Percentiles rank a stretch among this genome's conserved stretches.
Evolutionary conservation across 1,139 yeast genomes (phyloP).

Genomic region (Scheffersomyces illinoinensis): DNA sequence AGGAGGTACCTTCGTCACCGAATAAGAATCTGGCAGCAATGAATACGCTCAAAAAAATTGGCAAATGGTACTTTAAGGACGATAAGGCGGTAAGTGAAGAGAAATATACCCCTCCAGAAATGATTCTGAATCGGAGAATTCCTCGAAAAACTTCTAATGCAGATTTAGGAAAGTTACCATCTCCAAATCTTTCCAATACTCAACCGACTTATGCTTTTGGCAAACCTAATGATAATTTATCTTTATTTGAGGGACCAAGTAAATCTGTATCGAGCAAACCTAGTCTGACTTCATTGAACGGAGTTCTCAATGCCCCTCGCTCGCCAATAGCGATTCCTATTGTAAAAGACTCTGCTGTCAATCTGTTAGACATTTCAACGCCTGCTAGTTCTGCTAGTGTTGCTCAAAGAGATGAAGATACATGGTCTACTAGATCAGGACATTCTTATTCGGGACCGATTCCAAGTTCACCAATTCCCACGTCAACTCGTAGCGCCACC

Average conservation of each 20-base stretch:
- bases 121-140: conserved; percentile 59
- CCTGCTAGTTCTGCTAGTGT: neutral
- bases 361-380: neutral
- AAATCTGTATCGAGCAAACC: neutral
- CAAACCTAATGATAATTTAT: conserved; percentile 1
- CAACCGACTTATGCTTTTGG: conserved; percentile 16
- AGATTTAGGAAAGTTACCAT: conserved; percentile 1
- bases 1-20: neutral
- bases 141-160: conserved; percentile 23
- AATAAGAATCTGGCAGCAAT: conserved; percentile 12
- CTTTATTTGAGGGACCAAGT: neutral
- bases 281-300: neutral
- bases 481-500: neutral
- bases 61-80: conserved; percentile 66
- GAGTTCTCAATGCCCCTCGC: neutral
- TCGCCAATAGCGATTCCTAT: neutral
- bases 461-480: neutral
- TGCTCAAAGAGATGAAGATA: neutral
- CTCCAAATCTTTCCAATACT: neutral
- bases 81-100: conserved; percentile 24
- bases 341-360: neutral
- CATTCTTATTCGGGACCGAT: neutral
- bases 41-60: conserved; percentile 57
- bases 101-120: conserved; percentile 57
- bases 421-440: conserved; percentile 1